A percentile compares a stretch with the other conserved stretches of the same genome.
Evolutionary conservation across 1,139 yeast species (phyloP).

Genomic region (Scheffersomyces segobiensis): DNA sequence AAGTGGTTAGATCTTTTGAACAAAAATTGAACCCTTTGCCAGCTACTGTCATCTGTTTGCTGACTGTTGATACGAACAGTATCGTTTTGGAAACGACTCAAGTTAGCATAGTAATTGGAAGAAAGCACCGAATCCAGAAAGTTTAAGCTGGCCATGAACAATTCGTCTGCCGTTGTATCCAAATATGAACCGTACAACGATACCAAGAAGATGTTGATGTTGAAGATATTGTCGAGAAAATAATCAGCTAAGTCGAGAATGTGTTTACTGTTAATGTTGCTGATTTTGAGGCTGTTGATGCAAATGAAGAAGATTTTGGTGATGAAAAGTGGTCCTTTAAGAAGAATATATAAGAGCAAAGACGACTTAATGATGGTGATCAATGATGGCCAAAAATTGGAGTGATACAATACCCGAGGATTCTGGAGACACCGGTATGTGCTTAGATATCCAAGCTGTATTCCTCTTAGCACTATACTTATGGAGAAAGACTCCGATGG

Average conservation of each 20-base stretch:
- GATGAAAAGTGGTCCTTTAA: slow-evolving; percentile 11
- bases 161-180: slow-evolving; percentile 36
- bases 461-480: slow-evolving; percentile 51
- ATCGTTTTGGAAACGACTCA: slow-evolving; percentile 12
- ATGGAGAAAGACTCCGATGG: slow-evolving; percentile 50
- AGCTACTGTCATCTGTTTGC: not conserved
- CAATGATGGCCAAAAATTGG: slow-evolving; percentile 34
- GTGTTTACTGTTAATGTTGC: not conserved
- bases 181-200: slow-evolving; percentile 35
- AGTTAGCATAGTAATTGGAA: slow-evolving; percentile 14
- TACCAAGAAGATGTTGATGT: slow-evolving; percentile 44
- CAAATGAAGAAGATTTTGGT: slow-evolving; percentile 3
- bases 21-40: slow-evolving; percentile 7
- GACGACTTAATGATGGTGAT: slow-evolving; percentile 33
- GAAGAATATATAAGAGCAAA: slow-evolving; percentile 13
- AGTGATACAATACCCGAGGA: slow-evolving; percentile 34
- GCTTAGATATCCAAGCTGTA: slow-evolving; percentile 53
- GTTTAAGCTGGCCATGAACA: slow-evolving; percentile 40
- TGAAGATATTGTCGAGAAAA: slow-evolving; percentile 28
- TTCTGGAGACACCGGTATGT: slow-evolving; percentile 50
- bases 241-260: not conserved
- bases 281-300: slow-evolving; percentile 1
- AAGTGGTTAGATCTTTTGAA: slow-evolving; percentile 13
- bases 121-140: slow-evolving; percentile 41
- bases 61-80: not conserved